phyloP scores from a whole-genome alignment of 371 early-diverging fungal species.

The Mortierella sp. region DNA sequence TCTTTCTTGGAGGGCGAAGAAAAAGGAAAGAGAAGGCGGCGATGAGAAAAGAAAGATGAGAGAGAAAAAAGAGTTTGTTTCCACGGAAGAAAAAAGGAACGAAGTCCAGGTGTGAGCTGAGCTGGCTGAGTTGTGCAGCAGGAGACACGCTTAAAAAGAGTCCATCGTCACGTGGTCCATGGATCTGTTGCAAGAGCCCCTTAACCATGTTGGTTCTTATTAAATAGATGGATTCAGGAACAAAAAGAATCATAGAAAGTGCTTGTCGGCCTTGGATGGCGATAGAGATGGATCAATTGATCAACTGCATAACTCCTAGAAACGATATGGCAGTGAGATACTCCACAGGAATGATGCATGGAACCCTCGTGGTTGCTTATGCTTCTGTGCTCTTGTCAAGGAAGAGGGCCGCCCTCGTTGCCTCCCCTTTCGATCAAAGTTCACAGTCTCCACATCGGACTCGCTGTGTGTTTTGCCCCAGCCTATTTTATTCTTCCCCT shows the following conservation, averaged over 20 bases:
- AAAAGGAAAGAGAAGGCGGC: not conserved
- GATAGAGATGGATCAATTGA: not conserved
- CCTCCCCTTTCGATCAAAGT: not conserved
- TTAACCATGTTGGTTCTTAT: no score
- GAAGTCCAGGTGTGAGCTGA: not conserved
- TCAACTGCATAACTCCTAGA: not conserved
- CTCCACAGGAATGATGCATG: no score
- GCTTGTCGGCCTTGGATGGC: not conserved
- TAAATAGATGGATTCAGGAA: not conserved
- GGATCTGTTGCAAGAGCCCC: not conserved
- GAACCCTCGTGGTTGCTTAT: no score
- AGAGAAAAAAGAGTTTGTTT: not conserved
- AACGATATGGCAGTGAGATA: no score
- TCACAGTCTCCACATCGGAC: slow-evolving; percentile 7
- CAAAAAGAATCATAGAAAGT: not conserved
- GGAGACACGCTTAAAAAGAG: not conserved
- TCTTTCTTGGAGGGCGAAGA: not conserved
- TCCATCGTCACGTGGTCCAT: not conserved
- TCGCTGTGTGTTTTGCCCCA: not conserved
- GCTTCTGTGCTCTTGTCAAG: no score
- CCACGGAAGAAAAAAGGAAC: not conserved
- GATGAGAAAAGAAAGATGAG: not conserved
- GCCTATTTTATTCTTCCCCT: not conserved
- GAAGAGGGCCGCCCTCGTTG: no score
- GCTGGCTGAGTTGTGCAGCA: no score